Conservation (phyloP, 768 basidiomycete species). For the Arthromyces matolae region DNA sequence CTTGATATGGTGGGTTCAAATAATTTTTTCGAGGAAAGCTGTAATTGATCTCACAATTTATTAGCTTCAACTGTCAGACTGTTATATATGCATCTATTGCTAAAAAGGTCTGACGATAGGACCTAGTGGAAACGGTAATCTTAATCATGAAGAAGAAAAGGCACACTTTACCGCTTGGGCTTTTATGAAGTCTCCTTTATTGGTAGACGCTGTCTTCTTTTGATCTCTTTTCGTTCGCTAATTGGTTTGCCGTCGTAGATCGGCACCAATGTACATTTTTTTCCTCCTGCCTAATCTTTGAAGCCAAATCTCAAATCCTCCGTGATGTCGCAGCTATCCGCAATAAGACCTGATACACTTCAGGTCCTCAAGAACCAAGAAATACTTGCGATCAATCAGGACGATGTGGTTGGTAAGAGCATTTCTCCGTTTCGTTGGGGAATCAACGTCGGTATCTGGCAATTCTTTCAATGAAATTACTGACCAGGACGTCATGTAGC, state of each 20-base stretch:
- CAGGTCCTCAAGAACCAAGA: conserved; percentile 60
- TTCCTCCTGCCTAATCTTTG: background rate
- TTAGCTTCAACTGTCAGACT: conserved; percentile 59
- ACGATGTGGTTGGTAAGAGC: conserved; percentile 55
- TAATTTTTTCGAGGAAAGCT: background rate
- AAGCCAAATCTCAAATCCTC: background rate
- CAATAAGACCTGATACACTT: conserved; percentile 46
- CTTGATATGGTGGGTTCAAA: conserved; percentile 53
- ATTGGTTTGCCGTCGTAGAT: conserved; percentile 4
- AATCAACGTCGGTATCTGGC: conserved; percentile 43
- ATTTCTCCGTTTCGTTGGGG: conserved; percentile 71
- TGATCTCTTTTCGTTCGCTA: background rate
- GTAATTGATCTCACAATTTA: background rate
- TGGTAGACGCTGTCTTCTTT: conserved; percentile 27
- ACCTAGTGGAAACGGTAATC: conserved; percentile 57
- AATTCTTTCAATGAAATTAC: background rate
- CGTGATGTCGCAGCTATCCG: conserved; percentile 30
- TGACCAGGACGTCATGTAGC: conserved; percentile 14
- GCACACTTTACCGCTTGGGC: conserved; percentile 75
- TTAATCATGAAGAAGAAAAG: conserved; percentile 61
- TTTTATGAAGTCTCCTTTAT: conserved; percentile 59
- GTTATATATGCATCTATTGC: conserved; percentile 21
- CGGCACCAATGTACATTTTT: conserved; percentile 11
- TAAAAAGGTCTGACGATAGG: background rate
- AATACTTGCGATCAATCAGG: conserved; percentile 67